Conservation (phyloP, 331 rosid genomes). For the Quercus phellos region DNA sequence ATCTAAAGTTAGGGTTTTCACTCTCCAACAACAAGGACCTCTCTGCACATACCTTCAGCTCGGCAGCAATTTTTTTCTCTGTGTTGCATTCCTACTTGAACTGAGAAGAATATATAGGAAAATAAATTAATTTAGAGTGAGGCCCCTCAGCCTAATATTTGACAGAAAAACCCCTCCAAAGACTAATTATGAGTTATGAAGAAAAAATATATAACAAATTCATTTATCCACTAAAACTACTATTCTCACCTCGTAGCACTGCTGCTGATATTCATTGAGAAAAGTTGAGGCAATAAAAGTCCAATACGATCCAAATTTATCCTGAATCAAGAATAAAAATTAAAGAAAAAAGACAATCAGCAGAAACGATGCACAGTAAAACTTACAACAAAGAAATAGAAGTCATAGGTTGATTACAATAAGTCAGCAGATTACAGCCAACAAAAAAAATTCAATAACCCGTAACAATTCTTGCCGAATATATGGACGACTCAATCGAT, state of each 20-base stretch:
- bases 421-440: background rate
- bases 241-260: conserved; percentile 58
- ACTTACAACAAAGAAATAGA: background rate
- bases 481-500: no score
- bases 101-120: conserved; percentile 32
- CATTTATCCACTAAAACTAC: conserved; percentile 10
- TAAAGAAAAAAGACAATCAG: background rate
- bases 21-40: no score
- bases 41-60: conserved; percentile 47
- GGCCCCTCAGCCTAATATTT: background rate
- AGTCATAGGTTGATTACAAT: background rate
- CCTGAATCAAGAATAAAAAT: conserved; percentile 47
- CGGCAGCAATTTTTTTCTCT: conserved; percentile 73
- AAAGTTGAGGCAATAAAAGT: conserved; percentile 67
- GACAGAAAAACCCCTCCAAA: background rate
- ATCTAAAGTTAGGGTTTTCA: no score
- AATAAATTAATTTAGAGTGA: background rate
- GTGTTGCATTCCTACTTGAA: conserved; percentile 92
- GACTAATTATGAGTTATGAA: conserved; percentile 4
- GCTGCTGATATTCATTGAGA: conserved; percentile 59
- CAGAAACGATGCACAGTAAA: background rate
- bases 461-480: conserved; percentile 55
- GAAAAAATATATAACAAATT: background rate
- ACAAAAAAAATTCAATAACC: conserved; percentile 40
- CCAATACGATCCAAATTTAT: conserved; percentile 78